A percentile compares a stretch with the other conserved stretches of the same genome.
Conservation (phyloP, 2,329 filamentous ascomycete genomes). For the Acrocalymma vagum region DNA sequence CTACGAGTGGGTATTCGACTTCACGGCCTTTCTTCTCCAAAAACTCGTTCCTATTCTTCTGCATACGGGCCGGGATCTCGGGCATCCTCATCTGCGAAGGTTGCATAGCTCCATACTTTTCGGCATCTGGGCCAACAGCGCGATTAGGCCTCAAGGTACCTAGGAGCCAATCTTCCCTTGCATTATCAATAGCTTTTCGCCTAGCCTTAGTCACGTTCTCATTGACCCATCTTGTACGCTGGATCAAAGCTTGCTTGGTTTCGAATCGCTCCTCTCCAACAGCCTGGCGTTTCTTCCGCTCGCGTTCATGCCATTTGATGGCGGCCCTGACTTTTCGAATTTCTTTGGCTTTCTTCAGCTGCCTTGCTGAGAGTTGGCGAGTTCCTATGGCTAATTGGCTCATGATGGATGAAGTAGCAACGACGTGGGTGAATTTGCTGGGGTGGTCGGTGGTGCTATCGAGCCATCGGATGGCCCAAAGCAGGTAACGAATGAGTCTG, state of each 20-base stretch:
- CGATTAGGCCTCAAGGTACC: conserved; percentile 81
- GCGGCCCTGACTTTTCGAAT: conserved; percentile 54
- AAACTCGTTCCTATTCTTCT: conserved; percentile 27
- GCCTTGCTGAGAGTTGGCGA: conserved; percentile 35
- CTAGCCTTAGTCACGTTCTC: conserved; percentile 41
- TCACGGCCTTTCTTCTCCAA: conserved; percentile 29
- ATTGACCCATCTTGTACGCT: conserved; percentile 22
- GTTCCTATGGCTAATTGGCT: conserved; percentile 31
- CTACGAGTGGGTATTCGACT: conserved; percentile 34
- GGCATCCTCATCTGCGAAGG: conserved; percentile 37
- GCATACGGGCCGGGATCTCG: conserved; percentile 48
- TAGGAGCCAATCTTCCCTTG: conserved; percentile 79
- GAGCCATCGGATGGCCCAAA: conserved; percentile 32
- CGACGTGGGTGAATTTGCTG: conserved; percentile 15
- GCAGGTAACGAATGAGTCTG: no score
- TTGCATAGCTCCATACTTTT: conserved; percentile 67
- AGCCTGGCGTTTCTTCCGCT: conserved; percentile 31
- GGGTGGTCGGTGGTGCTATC: conserved; percentile 28
- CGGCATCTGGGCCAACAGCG: conserved; percentile 68
- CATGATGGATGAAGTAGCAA: conserved; percentile 63
- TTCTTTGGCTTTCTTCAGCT: conserved; percentile 39
- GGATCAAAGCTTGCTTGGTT: conserved; percentile 35
- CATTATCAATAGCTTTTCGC: conserved; percentile 61
- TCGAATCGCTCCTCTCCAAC: conserved; percentile 37
- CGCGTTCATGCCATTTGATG: conserved; percentile 39